Percentiles rank a stretch among this genome's conserved stretches.
Conservation (phyloP, 2,329 filamentous ascomycete species). For the Akanthomyces uredinophilus region DNA sequence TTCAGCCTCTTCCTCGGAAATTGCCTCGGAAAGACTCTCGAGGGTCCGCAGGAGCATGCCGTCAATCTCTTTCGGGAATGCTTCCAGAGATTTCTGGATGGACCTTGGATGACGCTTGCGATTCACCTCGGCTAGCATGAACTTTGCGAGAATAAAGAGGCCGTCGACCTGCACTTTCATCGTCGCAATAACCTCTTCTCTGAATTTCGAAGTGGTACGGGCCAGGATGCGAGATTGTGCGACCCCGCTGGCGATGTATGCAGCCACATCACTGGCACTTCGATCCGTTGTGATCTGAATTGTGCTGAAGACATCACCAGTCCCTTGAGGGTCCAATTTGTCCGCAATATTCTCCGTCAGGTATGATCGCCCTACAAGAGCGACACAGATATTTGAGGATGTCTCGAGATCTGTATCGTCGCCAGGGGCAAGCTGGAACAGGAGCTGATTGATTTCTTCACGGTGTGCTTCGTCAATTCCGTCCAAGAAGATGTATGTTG, state of each 20-base stretch:
- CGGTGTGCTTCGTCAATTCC: slow-evolving; percentile 41
- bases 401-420: slow-evolving; percentile 19
- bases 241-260: slow-evolving; percentile 38
- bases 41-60: slow-evolving; percentile 39
- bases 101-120: slow-evolving; percentile 40
- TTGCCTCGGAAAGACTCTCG: slow-evolving; percentile 34
- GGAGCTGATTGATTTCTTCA: slow-evolving; percentile 32
- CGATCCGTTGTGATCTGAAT: slow-evolving; percentile 40
- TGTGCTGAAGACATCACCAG: slow-evolving; percentile 30
- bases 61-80: slow-evolving; percentile 40
- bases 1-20: slow-evolving; percentile 33
- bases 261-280: slow-evolving; percentile 36
- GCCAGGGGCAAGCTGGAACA: slow-evolving; percentile 29
- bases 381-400: slow-evolving; percentile 30
- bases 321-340: slow-evolving; percentile 28
- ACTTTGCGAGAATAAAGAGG: slow-evolving; percentile 44
- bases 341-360: slow-evolving; percentile 34
- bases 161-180: slow-evolving; percentile 40
- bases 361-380: slow-evolving; percentile 38
- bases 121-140: slow-evolving; percentile 45
- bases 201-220: slow-evolving; percentile 28
- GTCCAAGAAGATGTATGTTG: slow-evolving; percentile 41
- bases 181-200: slow-evolving; percentile 33
- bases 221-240: slow-evolving; percentile 33
- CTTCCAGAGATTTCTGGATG: slow-evolving; percentile 38